These are phyloP conservation scores for Dorcoceras hygrometricum DNA, from an alignment of 257 asterid species.

Conservation along the genomic window DNA sequence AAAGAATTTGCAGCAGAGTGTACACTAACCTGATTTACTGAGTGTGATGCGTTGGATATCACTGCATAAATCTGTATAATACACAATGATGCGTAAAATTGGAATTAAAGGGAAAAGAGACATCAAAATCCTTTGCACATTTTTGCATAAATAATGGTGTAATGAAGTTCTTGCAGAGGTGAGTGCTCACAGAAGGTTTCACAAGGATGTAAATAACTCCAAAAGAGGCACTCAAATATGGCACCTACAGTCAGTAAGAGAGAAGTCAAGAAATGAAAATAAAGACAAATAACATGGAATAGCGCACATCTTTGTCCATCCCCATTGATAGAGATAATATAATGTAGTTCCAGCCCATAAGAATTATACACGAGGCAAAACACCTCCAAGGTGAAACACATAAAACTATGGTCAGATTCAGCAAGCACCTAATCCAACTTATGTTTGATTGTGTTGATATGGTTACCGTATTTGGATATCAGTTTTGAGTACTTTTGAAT, in stretches of 20 bases:
- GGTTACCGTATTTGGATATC: neutral
- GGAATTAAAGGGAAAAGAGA: neutral
- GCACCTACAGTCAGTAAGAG: slow-evolving; percentile 51
- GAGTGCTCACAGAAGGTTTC: slow-evolving; percentile 77
- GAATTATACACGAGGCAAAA: neutral
- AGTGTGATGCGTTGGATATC: slow-evolving; percentile 67
- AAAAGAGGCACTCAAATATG: slow-evolving; percentile 77
- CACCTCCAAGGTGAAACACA: neutral
- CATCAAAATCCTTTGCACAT: slow-evolving; percentile 2
- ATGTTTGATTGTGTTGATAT: neutral
- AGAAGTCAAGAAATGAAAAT: slow-evolving; percentile 12
- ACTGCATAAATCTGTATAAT: slow-evolving; percentile 70
- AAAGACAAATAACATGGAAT: neutral
- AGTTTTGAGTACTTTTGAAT: neutral
- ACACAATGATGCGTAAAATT: too few relatives aligned
- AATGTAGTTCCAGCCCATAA: neutral
- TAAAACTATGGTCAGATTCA: neutral
- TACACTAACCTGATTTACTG: slow-evolving; percentile 69
- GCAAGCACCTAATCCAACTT: neutral
- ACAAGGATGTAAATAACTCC: slow-evolving; percentile 83
- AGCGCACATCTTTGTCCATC: neutral
- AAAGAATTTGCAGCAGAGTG: neutral
- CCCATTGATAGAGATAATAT: neutral
- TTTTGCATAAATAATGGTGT: neutral
- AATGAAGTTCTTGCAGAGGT: neutral